Evolutionary conservation across 805 yeast species (phyloP), one percentile per base, ranked within the genome.

Genomic region (Starmerella vaccinii): DNA sequence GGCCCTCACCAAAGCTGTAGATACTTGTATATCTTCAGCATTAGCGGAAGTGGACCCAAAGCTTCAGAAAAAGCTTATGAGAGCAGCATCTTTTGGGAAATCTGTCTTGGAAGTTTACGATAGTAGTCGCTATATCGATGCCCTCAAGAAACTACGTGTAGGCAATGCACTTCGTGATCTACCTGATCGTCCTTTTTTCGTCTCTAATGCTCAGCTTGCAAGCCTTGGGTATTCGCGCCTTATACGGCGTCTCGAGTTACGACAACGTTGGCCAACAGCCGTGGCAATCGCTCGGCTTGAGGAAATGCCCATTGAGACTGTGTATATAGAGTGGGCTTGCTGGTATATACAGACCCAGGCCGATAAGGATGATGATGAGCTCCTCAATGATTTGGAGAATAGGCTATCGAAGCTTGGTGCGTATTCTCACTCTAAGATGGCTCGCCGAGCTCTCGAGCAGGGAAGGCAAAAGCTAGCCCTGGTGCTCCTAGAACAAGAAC

Each of bases 71-170:
- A 77, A 76, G 46, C 68, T 90, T 9, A 66, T 92, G 34, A 74
- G 78, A 48, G 95, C 96, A 1, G 95, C 89, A 0, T 71, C 84
- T 0, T 85, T 89, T 67, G 98, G 97, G 0, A 92, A 90, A 59
- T 73, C 84, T 0, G 61, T 75, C 37, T 62, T 74, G 40, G 77
- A 75, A 8, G 50, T 32, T 2, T 77, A 73, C 58, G 81, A 80
- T 60, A 71, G 88, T 3, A 76, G 76, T 51, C 67, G 71, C 42
- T 86, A 82, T 59, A 76, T 86, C 2, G 71, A 71, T n/a, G 76
- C 78, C 2, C 72, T 89, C 54, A 74, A 81, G 58, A 69, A 68
- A 32, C 59, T 87, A 21, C 74, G 86, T 55, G 77, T 87, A 1
- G 68, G 88, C 49, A 90, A 89, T 60, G 77, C 80, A 32, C 65